These are phyloP conservation scores for Graphilbum sp. DNA, from an alignment of 2,329 filamentous ascomycete species.

Conservation along the genomic window DNA sequence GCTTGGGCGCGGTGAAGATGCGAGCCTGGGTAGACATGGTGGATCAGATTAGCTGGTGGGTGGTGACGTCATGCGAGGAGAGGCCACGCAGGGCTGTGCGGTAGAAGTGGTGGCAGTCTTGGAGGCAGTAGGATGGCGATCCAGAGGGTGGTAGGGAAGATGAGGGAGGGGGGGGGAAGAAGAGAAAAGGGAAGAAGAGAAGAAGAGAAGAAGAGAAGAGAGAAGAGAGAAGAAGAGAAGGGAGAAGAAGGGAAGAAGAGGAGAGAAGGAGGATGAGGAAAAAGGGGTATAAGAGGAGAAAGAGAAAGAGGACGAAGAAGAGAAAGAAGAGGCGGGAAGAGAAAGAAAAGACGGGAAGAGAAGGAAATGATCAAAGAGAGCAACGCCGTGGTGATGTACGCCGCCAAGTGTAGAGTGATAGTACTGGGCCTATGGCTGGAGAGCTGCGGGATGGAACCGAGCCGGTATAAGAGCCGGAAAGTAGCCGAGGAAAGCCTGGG, in stretches of 20 bases:
- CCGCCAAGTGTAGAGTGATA: no score
- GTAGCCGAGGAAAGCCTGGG: no score
- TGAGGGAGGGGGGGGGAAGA: not conserved
- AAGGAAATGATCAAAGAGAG: no score
- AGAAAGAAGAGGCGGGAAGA: not conserved
- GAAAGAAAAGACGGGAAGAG: no score
- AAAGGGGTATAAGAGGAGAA: not conserved
- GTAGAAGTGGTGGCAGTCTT: constrained; percentile 89
- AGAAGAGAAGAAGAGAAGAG: not conserved
- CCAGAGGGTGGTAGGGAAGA: constrained; percentile 20
- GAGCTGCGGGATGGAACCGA: no score
- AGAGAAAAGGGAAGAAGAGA: not conserved
- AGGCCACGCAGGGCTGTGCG: constrained; percentile 73
- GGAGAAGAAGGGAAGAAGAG: not conserved
- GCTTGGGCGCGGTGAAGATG: constrained; percentile 51
- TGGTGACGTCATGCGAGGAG: constrained; percentile 42
- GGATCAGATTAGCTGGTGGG: constrained; percentile 22
- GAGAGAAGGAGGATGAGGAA: not conserved
- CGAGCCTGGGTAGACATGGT: constrained; percentile 49
- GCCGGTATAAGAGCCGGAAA: no score
- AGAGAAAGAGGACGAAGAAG: not conserved
- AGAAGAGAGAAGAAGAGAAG: not conserved
- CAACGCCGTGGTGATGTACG: no score
- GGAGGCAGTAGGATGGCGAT: constrained; percentile 70
- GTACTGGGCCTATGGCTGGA: no score